phyloP scores from a whole-genome alignment of 495 filamentous ascomycete species.

The Penicillium paxilli region DNA sequence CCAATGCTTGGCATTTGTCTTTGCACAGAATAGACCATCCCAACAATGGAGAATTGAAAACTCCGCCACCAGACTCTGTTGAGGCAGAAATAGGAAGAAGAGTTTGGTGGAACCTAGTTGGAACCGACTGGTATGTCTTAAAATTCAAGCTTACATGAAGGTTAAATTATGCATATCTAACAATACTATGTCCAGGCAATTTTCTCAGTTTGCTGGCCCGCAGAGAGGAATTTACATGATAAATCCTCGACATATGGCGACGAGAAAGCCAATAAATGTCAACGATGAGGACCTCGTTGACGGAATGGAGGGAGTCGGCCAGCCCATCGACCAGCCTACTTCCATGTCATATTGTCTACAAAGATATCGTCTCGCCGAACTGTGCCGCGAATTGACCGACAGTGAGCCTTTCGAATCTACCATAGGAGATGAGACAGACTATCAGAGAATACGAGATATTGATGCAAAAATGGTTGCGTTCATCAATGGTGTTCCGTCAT shows the following conservation, averaged over 20 bases:
- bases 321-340: conserved; percentile 39
- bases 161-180: not conserved
- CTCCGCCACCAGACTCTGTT: conserved; percentile 17
- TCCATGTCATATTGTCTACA: conserved; percentile 48
- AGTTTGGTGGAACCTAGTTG: conserved; percentile 51
- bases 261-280: conserved; percentile 43
- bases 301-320: conserved; percentile 22
- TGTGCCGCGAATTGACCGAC: conserved; percentile 45
- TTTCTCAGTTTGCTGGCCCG: conserved; percentile 34
- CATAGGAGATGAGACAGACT: conserved; percentile 4
- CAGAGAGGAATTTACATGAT: conserved; percentile 42
- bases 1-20: conserved; percentile 36
- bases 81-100: conserved; percentile 44
- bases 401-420: conserved; percentile 25
- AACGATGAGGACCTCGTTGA: conserved; percentile 46
- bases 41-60: conserved; percentile 8
- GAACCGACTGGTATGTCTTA: conserved; percentile 42
- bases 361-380: conserved; percentile 44
- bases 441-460: conserved; percentile 26
- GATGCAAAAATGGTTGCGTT: conserved; percentile 32
- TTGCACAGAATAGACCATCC: conserved; percentile 46
- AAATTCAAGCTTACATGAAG: not conserved
- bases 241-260: conserved; percentile 44
- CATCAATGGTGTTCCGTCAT: conserved; percentile 20
- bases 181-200: conserved; percentile 31